Evolutionary conservation across 2,329 filamentous ascomycete species (phyloP), one percentile per base, ranked within the genome.

Genomic region (Penicillium brevicompactum): DNA sequence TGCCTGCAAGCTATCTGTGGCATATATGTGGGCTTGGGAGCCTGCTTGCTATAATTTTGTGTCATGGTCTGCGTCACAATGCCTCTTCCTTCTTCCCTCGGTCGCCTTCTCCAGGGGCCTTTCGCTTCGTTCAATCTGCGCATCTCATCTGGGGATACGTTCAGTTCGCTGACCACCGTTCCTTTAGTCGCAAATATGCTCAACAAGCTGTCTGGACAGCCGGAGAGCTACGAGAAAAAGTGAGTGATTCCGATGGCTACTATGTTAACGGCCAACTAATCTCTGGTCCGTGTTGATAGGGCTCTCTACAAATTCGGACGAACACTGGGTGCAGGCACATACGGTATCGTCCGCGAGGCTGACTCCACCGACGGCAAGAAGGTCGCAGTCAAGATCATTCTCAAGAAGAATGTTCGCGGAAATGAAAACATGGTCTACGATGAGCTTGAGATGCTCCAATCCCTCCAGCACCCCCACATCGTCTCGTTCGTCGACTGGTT

Each of bases 351-450:
- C 69, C 87, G 94, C 67, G 94, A 99, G 78, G 94, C 94, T 57
- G 92, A 97, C 59, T 85, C 90, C 65, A 86, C 88, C 41, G 83
- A 84, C 18, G 91, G 59, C 21, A 60, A 91, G 74, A 89, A 96
- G 81, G 92, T 96, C 58, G 94, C 94, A 40, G 85, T 99, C 76
- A 99, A 99, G 83, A 97, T 99, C 74, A 99, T 99, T 75, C 81
- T 97, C 70, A 99, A 99, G 85, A 97, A 96, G 82, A 97, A 96
- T 77, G 93, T 99, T 73, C 95, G 92, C 75, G 93, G 92, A 62
- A 97, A 97, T 69, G 94, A 99, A 81, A 87, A 89, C 74, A 99
- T 99, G 94, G 94, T 99, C 40, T 94, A 96, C 74, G 94, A 99
- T 74, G 94, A 99, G 80, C 83, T 99, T 67, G 85, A 92, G 64